phyloP scores from a whole-genome alignment of 352 stramenopile genomes.

The Globisporangium alternatum region DNA sequence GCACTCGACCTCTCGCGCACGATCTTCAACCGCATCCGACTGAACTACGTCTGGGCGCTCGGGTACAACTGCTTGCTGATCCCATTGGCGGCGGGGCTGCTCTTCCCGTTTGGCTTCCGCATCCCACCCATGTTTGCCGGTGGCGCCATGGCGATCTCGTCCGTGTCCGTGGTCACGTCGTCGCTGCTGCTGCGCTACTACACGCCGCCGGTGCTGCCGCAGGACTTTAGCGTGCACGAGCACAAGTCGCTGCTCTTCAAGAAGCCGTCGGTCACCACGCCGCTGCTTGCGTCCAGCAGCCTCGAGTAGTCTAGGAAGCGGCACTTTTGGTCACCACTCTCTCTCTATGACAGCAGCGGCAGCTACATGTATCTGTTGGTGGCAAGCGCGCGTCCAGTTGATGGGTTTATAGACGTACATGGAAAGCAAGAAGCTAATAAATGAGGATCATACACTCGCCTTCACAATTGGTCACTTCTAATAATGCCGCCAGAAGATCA shows the following conservation, averaged over 20 bases:
- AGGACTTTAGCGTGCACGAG: slow-evolving; percentile 55
- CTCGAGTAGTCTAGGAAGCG: slow-evolving; percentile 26
- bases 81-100: slow-evolving; percentile 94
- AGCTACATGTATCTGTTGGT: neutral
- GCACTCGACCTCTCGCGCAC: slow-evolving; percentile 94
- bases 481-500: too few species aligned
- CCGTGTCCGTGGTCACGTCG: slow-evolving; percentile 95
- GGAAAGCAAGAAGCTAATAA: neutral
- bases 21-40: slow-evolving; percentile 95
- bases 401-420: neutral
- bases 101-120: slow-evolving; percentile 93
- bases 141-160: slow-evolving; percentile 95
- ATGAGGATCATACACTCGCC: neutral
- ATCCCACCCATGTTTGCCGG: slow-evolving; percentile 96
- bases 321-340: neutral
- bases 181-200: slow-evolving; percentile 94
- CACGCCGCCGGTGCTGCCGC: slow-evolving; percentile 62
- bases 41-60: slow-evolving; percentile 98
- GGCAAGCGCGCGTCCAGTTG: neutral
- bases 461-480: neutral
- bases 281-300: slow-evolving; percentile 69
- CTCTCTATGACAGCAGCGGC: neutral
- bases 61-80: slow-evolving; percentile 98
- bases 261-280: slow-evolving; percentile 71
- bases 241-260: slow-evolving; percentile 82